A percentile compares a stretch with the other conserved stretches of the same genome.
Evolutionary conservation across 768 basidiomycete genomes (phyloP).

Genomic region (Pisolithus sp.): DNA sequence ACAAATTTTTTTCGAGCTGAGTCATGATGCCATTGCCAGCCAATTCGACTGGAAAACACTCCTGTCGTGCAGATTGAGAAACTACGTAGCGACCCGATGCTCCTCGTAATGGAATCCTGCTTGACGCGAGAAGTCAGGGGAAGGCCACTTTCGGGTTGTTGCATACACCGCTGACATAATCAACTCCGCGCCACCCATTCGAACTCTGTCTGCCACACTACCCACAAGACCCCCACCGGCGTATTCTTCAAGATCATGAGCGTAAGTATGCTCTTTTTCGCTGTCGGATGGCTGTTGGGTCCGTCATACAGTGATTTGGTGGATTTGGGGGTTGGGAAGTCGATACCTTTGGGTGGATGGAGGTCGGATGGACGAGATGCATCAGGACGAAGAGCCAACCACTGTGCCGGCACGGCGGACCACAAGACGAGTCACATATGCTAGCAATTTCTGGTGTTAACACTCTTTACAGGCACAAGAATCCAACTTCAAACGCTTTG

Average conservation of each 20-base stretch:
- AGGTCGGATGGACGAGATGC: not conserved
- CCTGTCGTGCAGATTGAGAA: too few relatives aligned
- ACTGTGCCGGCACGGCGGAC: not conserved
- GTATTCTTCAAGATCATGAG: not conserved
- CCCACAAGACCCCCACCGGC: not conserved
- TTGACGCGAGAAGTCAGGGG: too few relatives aligned
- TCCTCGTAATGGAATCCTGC: too few relatives aligned
- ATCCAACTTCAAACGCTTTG: constrained; percentile 94
- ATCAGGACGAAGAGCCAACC: not conserved
- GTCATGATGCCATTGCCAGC: too few relatives aligned
- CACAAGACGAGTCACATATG: not conserved
- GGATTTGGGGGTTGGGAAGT: not conserved
- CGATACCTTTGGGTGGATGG: not conserved
- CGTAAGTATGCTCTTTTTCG: not conserved
- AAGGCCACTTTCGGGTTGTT: too few relatives aligned
- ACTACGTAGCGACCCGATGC: too few relatives aligned
- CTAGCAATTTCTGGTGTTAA: not conserved
- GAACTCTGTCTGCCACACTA: not conserved
- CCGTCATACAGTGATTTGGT: not conserved
- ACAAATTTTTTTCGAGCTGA: too few relatives aligned
- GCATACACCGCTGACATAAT: too few relatives aligned
- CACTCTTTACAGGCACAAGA: constrained; percentile 35
- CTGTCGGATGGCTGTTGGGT: not conserved
- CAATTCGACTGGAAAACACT: too few relatives aligned
- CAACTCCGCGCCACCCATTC: too few relatives aligned